Percentiles rank a stretch among this genome's conserved stretches.
Evolutionary conservation across 2,329 filamentous ascomycete genomes (phyloP).

Genomic region (Colletotrichum orchidophilum): DNA sequence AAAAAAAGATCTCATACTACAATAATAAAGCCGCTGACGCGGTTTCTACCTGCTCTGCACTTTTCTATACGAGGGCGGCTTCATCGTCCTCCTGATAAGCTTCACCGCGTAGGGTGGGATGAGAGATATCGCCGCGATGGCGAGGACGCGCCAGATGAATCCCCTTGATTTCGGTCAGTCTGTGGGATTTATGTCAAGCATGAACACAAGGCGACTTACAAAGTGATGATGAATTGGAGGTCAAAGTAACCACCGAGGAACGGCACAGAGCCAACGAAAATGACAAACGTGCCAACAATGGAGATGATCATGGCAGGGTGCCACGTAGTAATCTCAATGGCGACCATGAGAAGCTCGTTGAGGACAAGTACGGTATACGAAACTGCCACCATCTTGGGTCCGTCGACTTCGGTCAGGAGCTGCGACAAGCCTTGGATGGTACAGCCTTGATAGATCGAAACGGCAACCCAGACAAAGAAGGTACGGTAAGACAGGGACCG

Average conservation of each 20-base stretch:
- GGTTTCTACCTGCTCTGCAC: slow-evolving; percentile 73
- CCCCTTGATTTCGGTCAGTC: slow-evolving; percentile 57
- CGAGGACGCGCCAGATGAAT: slow-evolving; percentile 88
- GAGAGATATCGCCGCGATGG: slow-evolving; percentile 81
- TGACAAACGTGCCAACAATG: slow-evolving; percentile 81
- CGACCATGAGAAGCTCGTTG: slow-evolving; percentile 97
- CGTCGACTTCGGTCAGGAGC: slow-evolving; percentile 81
- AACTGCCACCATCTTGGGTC: slow-evolving; percentile 83
- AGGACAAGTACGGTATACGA: slow-evolving; percentile 91
- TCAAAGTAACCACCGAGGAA: slow-evolving; percentile 94
- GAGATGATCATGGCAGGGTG: slow-evolving; percentile 89
- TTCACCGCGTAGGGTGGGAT: slow-evolving; percentile 90
- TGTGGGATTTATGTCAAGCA: not conserved
- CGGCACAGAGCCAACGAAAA: slow-evolving; percentile 86
- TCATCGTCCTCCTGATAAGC: slow-evolving; percentile 83
- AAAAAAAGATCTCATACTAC: slow-evolving; percentile 4
- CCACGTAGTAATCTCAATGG: slow-evolving; percentile 96
- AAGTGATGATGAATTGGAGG: slow-evolving; percentile 77
- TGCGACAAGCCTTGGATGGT: slow-evolving; percentile 96
- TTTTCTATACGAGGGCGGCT: slow-evolving; percentile 94
- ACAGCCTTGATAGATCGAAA: slow-evolving; percentile 93
- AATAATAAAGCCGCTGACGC: not conserved
- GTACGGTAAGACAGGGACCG: slow-evolving; percentile 89
- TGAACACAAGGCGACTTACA: slow-evolving; percentile 55
- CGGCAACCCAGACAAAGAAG: slow-evolving; percentile 96